Conservation (phyloP, 1,139 yeast species). For the Fermentozyma sake region DNA sequence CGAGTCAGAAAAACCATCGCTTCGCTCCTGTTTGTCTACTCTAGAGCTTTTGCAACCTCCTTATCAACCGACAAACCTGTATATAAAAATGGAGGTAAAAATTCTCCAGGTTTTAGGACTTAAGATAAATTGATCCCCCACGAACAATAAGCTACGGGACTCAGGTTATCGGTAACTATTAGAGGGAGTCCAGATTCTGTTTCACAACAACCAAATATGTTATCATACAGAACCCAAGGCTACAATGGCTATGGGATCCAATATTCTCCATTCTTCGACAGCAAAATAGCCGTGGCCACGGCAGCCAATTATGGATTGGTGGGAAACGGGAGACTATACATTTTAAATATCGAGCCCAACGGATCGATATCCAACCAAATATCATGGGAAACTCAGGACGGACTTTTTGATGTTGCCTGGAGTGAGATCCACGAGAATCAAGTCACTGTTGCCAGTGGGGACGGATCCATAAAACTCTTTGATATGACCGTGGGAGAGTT, state of each 20-base stretch:
- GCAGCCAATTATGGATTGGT: conserved; percentile 92
- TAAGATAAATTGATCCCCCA: too few species aligned
- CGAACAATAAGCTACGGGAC: too few species aligned
- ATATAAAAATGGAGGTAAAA: too few species aligned
- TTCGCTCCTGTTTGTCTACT: too few species aligned
- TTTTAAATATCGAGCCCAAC: conserved; percentile 61
- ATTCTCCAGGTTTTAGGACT: too few species aligned
- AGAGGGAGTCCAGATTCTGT: too few species aligned
- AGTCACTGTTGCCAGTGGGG: conserved; percentile 79
- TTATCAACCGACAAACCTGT: too few species aligned
- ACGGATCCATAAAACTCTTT: conserved; percentile 79
- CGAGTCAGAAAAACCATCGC: too few species aligned
- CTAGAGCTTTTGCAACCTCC: too few species aligned
- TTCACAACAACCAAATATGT: too few species aligned
- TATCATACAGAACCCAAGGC: conserved; percentile 71
- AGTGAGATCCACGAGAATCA: conserved; percentile 89
- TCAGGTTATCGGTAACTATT: too few species aligned
- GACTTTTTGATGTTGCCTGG: conserved; percentile 86
- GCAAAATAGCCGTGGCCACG: conserved; percentile 82
- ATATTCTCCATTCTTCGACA: conserved; percentile 90
- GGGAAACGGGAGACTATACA: conserved; percentile 81
- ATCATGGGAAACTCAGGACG: conserved; percentile 88
- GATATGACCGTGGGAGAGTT: conserved; percentile 63
- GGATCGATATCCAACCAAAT: conserved; percentile 58
- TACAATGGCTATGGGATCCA: conserved; percentile 85